Evolutionary conservation across 257 asterid genomes (phyloP).

Genomic region (Nicotiana undulata): DNA sequence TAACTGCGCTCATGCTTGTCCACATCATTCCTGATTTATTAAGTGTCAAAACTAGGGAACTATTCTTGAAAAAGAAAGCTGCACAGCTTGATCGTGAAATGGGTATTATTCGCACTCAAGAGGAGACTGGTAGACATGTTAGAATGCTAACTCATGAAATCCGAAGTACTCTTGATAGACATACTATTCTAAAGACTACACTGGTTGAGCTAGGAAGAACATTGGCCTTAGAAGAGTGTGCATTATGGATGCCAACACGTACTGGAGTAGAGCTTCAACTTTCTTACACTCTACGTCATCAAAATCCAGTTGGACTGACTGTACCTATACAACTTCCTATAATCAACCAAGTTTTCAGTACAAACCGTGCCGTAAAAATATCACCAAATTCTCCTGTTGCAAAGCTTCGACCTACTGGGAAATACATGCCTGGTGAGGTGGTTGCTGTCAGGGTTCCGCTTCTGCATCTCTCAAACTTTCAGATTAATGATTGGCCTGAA

Average conservation of each 20-base stretch:
- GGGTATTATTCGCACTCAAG: slow-evolving; percentile 96
- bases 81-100: slow-evolving; percentile 92
- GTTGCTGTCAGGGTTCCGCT: slow-evolving; percentile 96
- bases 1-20: slow-evolving; percentile 89
- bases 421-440: slow-evolving; percentile 86
- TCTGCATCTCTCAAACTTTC: slow-evolving; percentile 78
- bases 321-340: slow-evolving; percentile 88
- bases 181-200: slow-evolving; percentile 86
- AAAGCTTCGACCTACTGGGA: slow-evolving; percentile 67
- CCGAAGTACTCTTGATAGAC: slow-evolving; percentile 96
- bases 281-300: slow-evolving; percentile 89
- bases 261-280: slow-evolving; percentile 91
- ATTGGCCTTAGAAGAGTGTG: slow-evolving; percentile 83
- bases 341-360: slow-evolving; percentile 67
- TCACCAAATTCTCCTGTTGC: slow-evolving; percentile 93
- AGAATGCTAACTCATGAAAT: slow-evolving; percentile 98
- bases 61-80: slow-evolving; percentile 84
- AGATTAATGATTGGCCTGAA: slow-evolving; percentile 98
- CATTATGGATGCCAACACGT: slow-evolving; percentile 98
- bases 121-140: slow-evolving; percentile 96
- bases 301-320: slow-evolving; percentile 74
- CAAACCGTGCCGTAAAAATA: slow-evolving; percentile 65
- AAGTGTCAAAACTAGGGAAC: slow-evolving; percentile 91
- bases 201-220: slow-evolving; percentile 95
- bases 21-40: slow-evolving; percentile 92